Conservation (phyloP, 495 filamentous ascomycete genomes). For the Aspergillus affinis region DNA sequence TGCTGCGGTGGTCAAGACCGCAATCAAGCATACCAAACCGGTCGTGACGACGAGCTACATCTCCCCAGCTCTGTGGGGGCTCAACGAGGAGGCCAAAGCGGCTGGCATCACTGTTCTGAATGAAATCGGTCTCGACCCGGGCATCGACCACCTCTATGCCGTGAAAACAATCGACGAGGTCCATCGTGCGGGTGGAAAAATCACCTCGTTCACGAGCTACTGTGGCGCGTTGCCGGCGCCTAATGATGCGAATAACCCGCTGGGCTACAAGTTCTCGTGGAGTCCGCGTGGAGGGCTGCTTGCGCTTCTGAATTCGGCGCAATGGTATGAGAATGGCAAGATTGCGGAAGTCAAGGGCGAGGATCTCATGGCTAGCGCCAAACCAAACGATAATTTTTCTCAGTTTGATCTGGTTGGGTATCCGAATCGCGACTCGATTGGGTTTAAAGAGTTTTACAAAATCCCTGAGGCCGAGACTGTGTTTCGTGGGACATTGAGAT, state of each 20-base stretch:
- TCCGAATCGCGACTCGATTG: not conserved
- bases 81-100: not conserved
- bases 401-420: not conserved
- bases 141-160: constrained; percentile 11
- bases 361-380: not conserved
- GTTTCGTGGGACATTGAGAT: constrained; percentile 5
- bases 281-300: constrained; percentile 4
- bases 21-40: constrained; percentile 3
- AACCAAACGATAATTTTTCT: not conserved
- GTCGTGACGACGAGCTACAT: constrained; percentile 9
- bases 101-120: constrained; percentile 4
- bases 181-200: constrained; percentile 1
- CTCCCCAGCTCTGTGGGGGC: constrained; percentile 5
- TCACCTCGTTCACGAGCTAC: constrained; percentile 4
- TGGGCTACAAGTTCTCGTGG: constrained; percentile 9
- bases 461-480: constrained; percentile 6
- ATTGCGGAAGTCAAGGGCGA: not conserved
- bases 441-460: not conserved
- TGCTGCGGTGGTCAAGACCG: not conserved
- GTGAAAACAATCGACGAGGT: constrained; percentile 9
- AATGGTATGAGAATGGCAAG: constrained; percentile 3
- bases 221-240: constrained; percentile 7
- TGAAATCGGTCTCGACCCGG: constrained; percentile 6
- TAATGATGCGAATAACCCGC: constrained; percentile 1
- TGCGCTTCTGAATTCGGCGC: constrained; percentile 1